These are phyloP conservation scores for Hawksworthiomyces lignivorus DNA, from an alignment of 2,329 filamentous ascomycete species.

Conservation along the genomic window DNA sequence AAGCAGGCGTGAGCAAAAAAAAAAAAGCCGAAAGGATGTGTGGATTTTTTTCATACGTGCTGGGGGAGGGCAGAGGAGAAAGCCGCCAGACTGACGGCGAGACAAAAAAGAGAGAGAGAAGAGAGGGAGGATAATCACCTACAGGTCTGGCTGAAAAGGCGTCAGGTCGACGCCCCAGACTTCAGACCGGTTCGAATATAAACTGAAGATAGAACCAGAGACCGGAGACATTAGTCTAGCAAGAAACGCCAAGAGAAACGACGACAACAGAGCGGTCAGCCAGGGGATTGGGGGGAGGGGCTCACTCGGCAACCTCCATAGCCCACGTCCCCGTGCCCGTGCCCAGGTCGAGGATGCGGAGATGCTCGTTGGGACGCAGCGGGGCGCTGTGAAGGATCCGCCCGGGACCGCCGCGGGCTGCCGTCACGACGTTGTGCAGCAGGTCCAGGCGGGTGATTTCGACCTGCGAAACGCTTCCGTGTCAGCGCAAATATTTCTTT, in stretches of 20 bases:
- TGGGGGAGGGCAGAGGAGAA: too few species aligned
- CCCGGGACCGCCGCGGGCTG: conserved; percentile 44
- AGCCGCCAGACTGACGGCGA: too few species aligned
- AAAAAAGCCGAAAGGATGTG: too few species aligned
- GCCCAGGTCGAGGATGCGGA: conserved; percentile 56
- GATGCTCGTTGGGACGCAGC: conserved; percentile 18
- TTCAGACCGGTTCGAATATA: conserved; percentile 7
- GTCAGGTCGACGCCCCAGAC: conserved; percentile 9
- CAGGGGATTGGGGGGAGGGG: too few species aligned
- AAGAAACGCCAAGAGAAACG: too few species aligned
- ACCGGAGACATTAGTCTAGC: too few species aligned
- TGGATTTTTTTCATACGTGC: too few species aligned
- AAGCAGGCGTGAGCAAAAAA: too few species aligned
- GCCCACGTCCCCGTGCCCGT: conserved; percentile 90
- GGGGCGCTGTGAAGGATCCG: conserved; percentile 25
- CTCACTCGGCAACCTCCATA: conserved; percentile 74
- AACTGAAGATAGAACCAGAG: neutral
- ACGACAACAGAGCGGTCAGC: too few species aligned
- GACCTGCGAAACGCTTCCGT: too few species aligned
- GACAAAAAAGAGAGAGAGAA: too few species aligned
- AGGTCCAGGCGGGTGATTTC: conserved; percentile 63
- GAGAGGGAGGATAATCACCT: neutral
- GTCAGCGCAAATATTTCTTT: too few species aligned
- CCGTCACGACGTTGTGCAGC: conserved; percentile 68
- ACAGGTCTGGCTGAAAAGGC: conserved; percentile 11